Conservation (phyloP, 441 rosid species). For the Euphorbia celastroides region DNA sequence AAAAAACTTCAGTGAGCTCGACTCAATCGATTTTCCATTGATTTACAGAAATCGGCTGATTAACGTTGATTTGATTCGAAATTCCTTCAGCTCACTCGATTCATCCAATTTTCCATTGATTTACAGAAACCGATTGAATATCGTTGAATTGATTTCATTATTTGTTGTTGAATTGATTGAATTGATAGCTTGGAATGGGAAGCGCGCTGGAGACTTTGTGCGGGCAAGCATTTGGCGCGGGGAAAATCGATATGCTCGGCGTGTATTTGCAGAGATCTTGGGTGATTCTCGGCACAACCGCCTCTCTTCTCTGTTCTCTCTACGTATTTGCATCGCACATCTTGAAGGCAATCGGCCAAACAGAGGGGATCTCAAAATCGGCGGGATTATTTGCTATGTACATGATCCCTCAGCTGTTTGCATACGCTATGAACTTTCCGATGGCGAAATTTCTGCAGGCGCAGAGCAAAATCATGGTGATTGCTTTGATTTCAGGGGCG, state of each 20-base stretch:
- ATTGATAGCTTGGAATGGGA: conserved; percentile 66
- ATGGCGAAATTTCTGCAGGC: conserved; percentile 77
- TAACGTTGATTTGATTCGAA: neutral
- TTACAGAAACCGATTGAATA: conserved; percentile 30
- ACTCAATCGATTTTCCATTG: neutral
- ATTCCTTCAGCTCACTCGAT: too few relatives aligned
- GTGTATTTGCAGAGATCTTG: conserved; percentile 84
- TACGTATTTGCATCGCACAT: conserved; percentile 63
- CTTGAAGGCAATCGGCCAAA: conserved; percentile 56
- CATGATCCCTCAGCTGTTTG: conserved; percentile 81
- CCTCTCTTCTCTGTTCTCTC: conserved; percentile 42
- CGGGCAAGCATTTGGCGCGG: conserved; percentile 78
- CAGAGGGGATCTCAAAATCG: conserved; percentile 45
- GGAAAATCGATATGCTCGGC: conserved; percentile 60
- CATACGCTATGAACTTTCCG: conserved; percentile 74
- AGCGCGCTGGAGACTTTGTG: conserved; percentile 76
- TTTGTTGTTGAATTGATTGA: too few relatives aligned
- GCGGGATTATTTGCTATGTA: conserved; percentile 60
- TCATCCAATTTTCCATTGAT: neutral
- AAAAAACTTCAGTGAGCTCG: neutral
- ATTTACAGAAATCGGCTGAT: conserved; percentile 30
- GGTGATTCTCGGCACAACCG: conserved; percentile 54
- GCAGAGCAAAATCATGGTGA: conserved; percentile 65
- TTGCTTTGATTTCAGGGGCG: conserved; percentile 63
- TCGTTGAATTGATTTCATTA: neutral